These are phyloP conservation scores for Trypanosoma mega DNA, from an alignment of 208 protist species.

Conservation along the genomic window DNA sequence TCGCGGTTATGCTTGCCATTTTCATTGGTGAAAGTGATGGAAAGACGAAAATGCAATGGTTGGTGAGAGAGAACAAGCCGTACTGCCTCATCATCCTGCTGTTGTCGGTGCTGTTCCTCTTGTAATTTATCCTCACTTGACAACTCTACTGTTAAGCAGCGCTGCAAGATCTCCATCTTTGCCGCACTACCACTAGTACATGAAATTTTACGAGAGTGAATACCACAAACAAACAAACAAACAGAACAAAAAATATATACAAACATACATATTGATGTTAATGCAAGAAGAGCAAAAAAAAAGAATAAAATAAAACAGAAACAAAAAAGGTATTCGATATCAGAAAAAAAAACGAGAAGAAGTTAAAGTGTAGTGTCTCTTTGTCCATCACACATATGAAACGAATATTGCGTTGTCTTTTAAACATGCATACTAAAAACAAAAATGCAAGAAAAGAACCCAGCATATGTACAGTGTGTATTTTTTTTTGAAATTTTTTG, in stretches of 20 bases:
- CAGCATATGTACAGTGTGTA: not conserved
- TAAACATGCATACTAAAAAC: not conserved
- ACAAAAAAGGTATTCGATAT: too few species aligned
- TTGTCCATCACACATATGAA: not conserved
- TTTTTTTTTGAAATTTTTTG: too few species aligned
- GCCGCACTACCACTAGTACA: not conserved
- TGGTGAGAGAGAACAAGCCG: conserved; percentile 38
- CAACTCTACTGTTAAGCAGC: not conserved
- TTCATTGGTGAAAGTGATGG: conserved; percentile 36
- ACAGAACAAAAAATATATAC: conserved; percentile 11
- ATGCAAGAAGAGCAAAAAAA: not conserved
- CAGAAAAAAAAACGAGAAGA: too few species aligned
- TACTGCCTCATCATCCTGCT: conserved; percentile 1
- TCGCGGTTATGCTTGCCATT: conserved; percentile 23
- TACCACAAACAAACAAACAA: conserved; percentile 11
- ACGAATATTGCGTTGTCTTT: not conserved
- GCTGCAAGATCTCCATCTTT: conserved; percentile 6
- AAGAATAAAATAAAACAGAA: too few species aligned
- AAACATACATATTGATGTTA: conserved; percentile 7
- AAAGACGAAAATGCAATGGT: conserved; percentile 39
- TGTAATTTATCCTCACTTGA: not conserved
- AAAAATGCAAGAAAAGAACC: not conserved
- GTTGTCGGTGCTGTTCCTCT: too few species aligned
- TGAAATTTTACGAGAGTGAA: conserved; percentile 4
- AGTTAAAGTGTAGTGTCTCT: not conserved